These are phyloP conservation scores for Geranium brycei DNA, from an alignment of 345 rosid species.

Conservation along the genomic window DNA sequence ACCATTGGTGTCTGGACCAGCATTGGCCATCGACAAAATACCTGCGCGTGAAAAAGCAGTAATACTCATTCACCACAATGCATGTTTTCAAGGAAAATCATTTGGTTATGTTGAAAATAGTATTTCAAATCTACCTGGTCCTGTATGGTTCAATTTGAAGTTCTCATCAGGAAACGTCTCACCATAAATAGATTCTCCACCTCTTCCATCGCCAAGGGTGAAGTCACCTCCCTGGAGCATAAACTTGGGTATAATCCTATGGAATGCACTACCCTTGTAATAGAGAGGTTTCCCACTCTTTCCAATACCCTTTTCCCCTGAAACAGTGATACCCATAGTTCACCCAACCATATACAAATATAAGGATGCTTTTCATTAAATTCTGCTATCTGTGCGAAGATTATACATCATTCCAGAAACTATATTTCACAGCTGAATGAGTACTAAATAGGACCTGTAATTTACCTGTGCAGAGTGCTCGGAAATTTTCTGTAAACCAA, in stretches of 20 bases:
- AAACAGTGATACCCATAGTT: not conserved
- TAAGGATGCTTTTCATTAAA: not conserved
- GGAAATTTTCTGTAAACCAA: conserved; percentile 75
- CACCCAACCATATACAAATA: too few relatives aligned
- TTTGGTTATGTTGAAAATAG: not conserved
- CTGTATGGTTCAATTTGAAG: conserved; percentile 89
- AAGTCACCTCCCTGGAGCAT: conserved; percentile 97
- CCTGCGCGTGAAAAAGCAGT: conserved; percentile 25
- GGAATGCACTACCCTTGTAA: conserved; percentile 69
- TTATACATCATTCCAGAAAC: not conserved
- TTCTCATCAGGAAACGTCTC: conserved; percentile 90
- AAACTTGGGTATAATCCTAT: conserved; percentile 88
- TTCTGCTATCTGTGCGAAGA: too few relatives aligned
- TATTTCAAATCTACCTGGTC: conserved; percentile 50
- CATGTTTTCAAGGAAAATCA: not conserved
- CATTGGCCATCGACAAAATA: conserved; percentile 81
- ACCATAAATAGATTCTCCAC: conserved; percentile 93
- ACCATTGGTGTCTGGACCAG: conserved; percentile 85
- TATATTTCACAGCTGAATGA: not conserved
- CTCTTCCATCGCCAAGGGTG: conserved; percentile 88
- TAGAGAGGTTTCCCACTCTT: conserved; percentile 84
- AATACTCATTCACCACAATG: not conserved
- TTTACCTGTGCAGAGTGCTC: conserved; percentile 91
- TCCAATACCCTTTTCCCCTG: conserved; percentile 88
- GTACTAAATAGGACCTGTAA: not conserved